Percentiles rank a stretch among this genome's conserved stretches.
These are phyloP conservation scores for Russula foetens DNA, from an alignment of 768 basidiomycete genomes.

Conservation along the genomic window DNA sequence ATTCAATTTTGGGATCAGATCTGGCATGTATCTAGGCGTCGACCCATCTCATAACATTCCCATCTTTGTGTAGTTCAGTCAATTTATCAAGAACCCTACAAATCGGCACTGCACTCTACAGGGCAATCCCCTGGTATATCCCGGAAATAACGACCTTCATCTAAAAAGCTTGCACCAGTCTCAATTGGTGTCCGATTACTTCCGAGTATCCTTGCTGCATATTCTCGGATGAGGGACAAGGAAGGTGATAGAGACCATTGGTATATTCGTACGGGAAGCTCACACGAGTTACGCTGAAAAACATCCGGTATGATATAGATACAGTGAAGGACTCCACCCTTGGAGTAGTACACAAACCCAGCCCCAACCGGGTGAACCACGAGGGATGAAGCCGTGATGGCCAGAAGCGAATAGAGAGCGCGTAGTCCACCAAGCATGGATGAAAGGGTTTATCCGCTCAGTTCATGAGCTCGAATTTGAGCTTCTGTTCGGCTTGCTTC, in stretches of 20 bases:
- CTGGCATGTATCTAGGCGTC: neutral
- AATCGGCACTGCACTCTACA: neutral
- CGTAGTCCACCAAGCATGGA: neutral
- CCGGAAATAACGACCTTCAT: neutral
- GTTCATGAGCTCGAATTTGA: constrained; percentile 11
- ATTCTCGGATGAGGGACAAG: neutral
- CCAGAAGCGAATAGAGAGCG: neutral
- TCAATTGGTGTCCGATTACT: neutral
- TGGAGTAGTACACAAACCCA: neutral
- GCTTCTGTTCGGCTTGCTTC: constrained; percentile 11
- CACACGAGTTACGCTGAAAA: neutral
- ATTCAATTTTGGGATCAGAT: neutral
- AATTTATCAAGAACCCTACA: neutral
- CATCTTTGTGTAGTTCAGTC: neutral
- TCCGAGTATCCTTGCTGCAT: neutral
- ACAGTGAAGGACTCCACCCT: constrained; percentile 2
- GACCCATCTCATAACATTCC: neutral
- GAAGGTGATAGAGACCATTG: neutral
- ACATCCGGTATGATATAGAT: constrained; percentile 7
- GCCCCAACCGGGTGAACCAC: neutral
- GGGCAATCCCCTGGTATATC: neutral
- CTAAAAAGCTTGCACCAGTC: neutral
- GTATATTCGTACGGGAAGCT: neutral
- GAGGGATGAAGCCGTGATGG: neutral
- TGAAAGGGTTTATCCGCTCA: neutral